These are phyloP conservation scores for Talaromyces amestolkiae DNA, from an alignment of 2,329 filamentous ascomycete genomes.

Conservation along the genomic window DNA sequence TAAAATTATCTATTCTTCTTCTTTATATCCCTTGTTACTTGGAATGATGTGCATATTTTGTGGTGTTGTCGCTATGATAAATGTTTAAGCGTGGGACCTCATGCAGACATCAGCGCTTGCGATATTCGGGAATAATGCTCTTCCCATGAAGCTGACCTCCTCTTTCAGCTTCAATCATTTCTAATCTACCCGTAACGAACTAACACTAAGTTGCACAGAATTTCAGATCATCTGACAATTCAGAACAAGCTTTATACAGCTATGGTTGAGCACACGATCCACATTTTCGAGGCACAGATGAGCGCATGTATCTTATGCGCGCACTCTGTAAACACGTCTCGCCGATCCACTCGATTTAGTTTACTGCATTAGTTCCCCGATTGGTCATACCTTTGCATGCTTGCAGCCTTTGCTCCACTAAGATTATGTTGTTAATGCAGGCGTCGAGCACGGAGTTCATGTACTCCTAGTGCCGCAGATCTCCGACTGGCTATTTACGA, in stretches of 20 bases:
- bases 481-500: constrained; percentile 2
- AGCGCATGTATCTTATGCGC: neutral
- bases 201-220: neutral
- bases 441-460: neutral
- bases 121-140: neutral
- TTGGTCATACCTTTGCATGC: neutral
- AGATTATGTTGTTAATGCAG: neutral
- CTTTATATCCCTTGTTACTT: neutral
- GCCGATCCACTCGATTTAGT: neutral
- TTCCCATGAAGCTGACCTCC: too few relatives aligned
- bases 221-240: neutral
- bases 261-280: neutral
- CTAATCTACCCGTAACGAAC: neutral
- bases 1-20: neutral
- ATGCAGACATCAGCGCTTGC: neutral
- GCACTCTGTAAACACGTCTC: neutral
- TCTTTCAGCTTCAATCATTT: neutral
- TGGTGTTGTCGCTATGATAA: neutral
- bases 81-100: neutral
- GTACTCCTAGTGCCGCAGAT: neutral
- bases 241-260: neutral
- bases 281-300: neutral
- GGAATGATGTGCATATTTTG: neutral
- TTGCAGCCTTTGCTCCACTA: neutral
- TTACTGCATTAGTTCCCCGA: neutral